Evolutionary conservation across 495 filamentous ascomycete species (phyloP), one percentile per base, ranked within the genome.

Genomic region (Pyronema domesticum): DNA sequence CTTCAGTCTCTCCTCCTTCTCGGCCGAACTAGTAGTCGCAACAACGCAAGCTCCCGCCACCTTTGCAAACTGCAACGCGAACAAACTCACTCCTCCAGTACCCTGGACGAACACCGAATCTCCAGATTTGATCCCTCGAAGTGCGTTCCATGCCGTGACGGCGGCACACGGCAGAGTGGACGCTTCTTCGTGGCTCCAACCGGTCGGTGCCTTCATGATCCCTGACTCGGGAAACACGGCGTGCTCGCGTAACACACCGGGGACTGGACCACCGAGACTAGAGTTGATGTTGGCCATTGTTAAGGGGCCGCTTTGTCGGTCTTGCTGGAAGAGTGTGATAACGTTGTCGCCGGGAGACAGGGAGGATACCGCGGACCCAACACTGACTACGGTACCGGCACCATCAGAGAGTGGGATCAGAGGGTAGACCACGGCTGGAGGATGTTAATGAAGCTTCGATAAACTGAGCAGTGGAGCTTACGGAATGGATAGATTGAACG

Each of bases 221-320:
- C n/a, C n/a, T n/a, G 8, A 8, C 37, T 40, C 37, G 37, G 9
- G 37, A 8, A 40, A 8, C 9, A n/a, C 37, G 37, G n/a, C 37
- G n/a, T 40, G n/a, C 37, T 40, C 9, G 9, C 9, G 9, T n/a
- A 40, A n/a, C 37, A 40, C 37, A n/a, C 37, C 37, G 37, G 8
- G 37, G 9, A n/a, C 37, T n/a, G 37, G 9, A n/a, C 37, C 37
- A n/a, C 37, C 37, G 89, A 96, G 57, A 18, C 53, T 40, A 7
- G 44, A 10, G 8, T 7, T 17, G 9, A 18, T 18, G 9, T 8
- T 17, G 9, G 8, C 44, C 0, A 58, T 55, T 0, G 60, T 51
- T 3, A 44, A 10, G 58, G 65, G 63, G 37, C 37, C 37, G 37
- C n/a, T n/a, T 8, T 40, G 37, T n/a, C 9, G 9, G 37, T 8